phyloP scores from a whole-genome alignment of 2,329 filamentous ascomycete species.

The Fusarium poae region DNA sequence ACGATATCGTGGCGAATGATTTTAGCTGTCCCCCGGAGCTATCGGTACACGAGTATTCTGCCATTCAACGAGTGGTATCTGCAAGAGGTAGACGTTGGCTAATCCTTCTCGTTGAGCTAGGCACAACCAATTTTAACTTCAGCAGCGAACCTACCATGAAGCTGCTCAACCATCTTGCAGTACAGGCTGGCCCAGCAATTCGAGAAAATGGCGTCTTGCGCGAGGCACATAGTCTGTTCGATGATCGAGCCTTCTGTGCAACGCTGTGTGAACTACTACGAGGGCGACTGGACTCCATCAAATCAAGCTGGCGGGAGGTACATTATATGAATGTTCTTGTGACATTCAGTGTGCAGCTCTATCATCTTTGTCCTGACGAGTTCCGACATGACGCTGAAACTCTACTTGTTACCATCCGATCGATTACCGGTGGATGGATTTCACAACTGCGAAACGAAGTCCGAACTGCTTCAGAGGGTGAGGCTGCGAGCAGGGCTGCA shows the following conservation, averaged over 20 bases:
- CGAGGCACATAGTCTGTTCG: slow-evolving; percentile 62
- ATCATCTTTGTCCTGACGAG: slow-evolving; percentile 10
- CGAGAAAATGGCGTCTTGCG: slow-evolving; percentile 55
- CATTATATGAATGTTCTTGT: slow-evolving; percentile 70
- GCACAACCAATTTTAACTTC: slow-evolving; percentile 69
- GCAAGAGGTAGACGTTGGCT: slow-evolving; percentile 64
- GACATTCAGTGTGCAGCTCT: slow-evolving; percentile 61
- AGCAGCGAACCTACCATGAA: slow-evolving; percentile 63
- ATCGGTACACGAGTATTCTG: slow-evolving; percentile 65
- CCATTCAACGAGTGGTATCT: slow-evolving; percentile 62
- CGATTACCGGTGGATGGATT: slow-evolving; percentile 65
- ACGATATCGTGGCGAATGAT: slow-evolving; percentile 65
- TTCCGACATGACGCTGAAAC: slow-evolving; percentile 39
- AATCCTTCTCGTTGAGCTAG: slow-evolving; percentile 63
- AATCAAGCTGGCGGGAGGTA: slow-evolving; percentile 69
- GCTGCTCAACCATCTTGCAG: slow-evolving; percentile 64
- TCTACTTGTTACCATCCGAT: slow-evolving; percentile 59
- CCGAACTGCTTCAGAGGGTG: slow-evolving; percentile 53
- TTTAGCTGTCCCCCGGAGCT: slow-evolving; percentile 61
- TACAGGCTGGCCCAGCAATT: slow-evolving; percentile 66
- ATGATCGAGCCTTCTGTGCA: slow-evolving; percentile 63
- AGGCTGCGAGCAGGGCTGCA: slow-evolving; percentile 51
- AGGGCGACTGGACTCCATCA: slow-evolving; percentile 58
- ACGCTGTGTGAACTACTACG: slow-evolving; percentile 63
- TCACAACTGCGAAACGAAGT: slow-evolving; percentile 60